Evolutionary conservation across 176 grass and related monocot genomes (phyloP).

Genomic region (Carex myosuroides): DNA sequence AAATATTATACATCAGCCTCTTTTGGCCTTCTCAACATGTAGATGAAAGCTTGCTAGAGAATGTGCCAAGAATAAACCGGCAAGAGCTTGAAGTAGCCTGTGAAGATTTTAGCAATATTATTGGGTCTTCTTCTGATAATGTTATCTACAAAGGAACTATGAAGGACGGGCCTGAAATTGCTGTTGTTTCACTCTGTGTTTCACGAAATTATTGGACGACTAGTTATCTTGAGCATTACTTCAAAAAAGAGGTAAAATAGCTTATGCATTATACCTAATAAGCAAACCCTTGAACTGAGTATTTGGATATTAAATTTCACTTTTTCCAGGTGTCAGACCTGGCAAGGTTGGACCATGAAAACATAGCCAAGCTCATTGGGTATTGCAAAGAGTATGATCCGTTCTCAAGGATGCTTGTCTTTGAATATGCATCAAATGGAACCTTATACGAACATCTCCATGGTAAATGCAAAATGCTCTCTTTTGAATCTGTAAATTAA

Average conservation of each 20-base stretch:
- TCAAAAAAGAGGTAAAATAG: conserved; percentile 60
- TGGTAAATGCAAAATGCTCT: conserved; percentile 29
- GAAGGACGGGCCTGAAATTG: conserved; percentile 75
- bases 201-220: conserved; percentile 60
- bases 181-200: conserved; percentile 61
- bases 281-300: neutral
- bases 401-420: conserved; percentile 79
- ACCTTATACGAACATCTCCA: conserved; percentile 84
- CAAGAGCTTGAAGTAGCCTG: conserved; percentile 74
- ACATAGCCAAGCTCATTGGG: conserved; percentile 56
- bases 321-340: conserved; percentile 62
- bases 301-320: neutral
- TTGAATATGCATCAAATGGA: conserved; percentile 87
- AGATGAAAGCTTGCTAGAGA: conserved; percentile 57
- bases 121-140: conserved; percentile 68
- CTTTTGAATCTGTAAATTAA: neutral
- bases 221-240: conserved; percentile 66
- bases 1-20: neutral
- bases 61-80: conserved; percentile 50
- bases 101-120: conserved; percentile 99
- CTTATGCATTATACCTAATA: neutral
- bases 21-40: neutral
- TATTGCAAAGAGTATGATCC: conserved; percentile 82
- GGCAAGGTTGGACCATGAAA: conserved; percentile 57
- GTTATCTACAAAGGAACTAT: conserved; percentile 85